Base-by-base conservation (phyloP, 345 rosid genomes). In the Pistacia integerrima region DNA sequence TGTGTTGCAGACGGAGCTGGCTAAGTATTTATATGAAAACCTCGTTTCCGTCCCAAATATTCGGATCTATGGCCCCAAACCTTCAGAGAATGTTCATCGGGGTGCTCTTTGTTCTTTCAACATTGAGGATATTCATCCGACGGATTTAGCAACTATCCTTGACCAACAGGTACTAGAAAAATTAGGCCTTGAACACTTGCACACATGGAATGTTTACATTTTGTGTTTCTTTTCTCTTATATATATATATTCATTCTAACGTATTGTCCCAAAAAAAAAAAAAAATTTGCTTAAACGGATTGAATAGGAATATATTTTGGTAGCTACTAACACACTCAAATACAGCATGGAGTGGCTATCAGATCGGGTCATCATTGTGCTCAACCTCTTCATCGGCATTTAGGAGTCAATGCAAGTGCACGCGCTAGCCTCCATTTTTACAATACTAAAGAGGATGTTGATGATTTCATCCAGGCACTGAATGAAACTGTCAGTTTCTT, bases 321-420 rank as follows among this genome's bases (percentile, higher is more conserved):
- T 49, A 28, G 11, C 44, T 33, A 66, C 76, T 77, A 22, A 80
- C 62, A 14, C 74, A 35, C 58, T 71, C 64, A 22, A 6, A 68
- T 80, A 70, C 99, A 95, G 99, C 97, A 95, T 74, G 99, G 99
- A 33, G 97, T 93, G 77, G 99, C 99, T 5, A 88, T 93, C 80
- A 88, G 99, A 87, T 90, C 98, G 16, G 99, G 99, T 75, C 99
- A 93, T 82, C 99, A 95, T 78, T 95, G 99, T 18, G 93, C 99
- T 1, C 99, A 93, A 80, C 98, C 98, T 59, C 97, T 95, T 56
- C 99, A 95, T 79, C 85, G 96, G 68, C 76, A 85, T 75, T 84
- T 95, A 74, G 98, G 99, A 61, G 85, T 92, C 68, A 90, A 66
- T 69, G 91, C 98, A 6, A 95, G 96, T 58, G 99, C 99, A 0